Percentiles rank a stretch among this genome's conserved stretches.
Evolutionary conservation across 2,329 filamentous ascomycete species (phyloP).

Genomic region (Clonostachys solani): DNA sequence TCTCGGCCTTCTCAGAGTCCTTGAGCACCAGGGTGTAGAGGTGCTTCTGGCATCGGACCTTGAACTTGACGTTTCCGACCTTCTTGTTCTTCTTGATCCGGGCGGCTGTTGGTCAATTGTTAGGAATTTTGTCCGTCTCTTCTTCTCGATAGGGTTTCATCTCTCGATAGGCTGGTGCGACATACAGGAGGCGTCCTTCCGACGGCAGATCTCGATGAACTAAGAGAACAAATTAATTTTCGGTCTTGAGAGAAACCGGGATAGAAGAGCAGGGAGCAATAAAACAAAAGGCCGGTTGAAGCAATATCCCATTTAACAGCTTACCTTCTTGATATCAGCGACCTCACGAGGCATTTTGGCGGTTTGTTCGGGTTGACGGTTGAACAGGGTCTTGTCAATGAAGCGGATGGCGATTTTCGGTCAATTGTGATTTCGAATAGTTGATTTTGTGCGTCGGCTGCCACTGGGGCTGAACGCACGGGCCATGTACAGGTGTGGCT

Average conservation of each 20-base stretch:
- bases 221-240: slow-evolving; percentile 25
- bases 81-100: slow-evolving; percentile 96
- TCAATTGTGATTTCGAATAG: slow-evolving; percentile 11
- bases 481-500: slow-evolving; percentile 5
- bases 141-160: background rate
- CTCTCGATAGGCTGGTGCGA: slow-evolving; percentile 24
- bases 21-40: slow-evolving; percentile 98
- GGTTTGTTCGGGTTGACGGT: slow-evolving; percentile 21
- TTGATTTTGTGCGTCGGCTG: slow-evolving; percentile 18
- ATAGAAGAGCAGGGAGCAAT: background rate
- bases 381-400: slow-evolving; percentile 14
- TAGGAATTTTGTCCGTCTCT: background rate
- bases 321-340: slow-evolving; percentile 89
- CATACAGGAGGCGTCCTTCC: slow-evolving; percentile 99
- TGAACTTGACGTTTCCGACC: slow-evolving; percentile 97
- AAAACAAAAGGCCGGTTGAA: too few relatives aligned
- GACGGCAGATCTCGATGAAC: slow-evolving; percentile 99
- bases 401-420: slow-evolving; percentile 1
- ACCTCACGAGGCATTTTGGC: slow-evolving; percentile 97
- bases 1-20: slow-evolving; percentile 99
- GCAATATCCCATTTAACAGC: slow-evolving; percentile 8
- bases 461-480: slow-evolving; percentile 14
- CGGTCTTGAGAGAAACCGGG: background rate
- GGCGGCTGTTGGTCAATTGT: slow-evolving; percentile 53
- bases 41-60: slow-evolving; percentile 96